Base-by-base conservation (phyloP, 352 stramenopile genomes). In the Peronospora tabacina region DNA sequence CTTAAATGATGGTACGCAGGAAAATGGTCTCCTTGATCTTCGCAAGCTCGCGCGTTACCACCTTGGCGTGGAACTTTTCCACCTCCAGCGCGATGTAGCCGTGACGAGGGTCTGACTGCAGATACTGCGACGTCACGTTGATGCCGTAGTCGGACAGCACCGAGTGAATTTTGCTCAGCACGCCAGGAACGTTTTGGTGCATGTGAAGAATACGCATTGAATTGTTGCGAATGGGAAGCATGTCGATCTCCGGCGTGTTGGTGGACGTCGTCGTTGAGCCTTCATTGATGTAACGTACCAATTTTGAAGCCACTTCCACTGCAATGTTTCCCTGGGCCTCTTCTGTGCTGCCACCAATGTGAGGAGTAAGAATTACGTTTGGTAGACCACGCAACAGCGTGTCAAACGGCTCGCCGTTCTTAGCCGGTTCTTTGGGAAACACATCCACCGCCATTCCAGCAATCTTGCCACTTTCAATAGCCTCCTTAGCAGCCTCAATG, bases 311-410 rank as follows among this genome's bases (percentile, higher is more conserved):
- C 24, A 91, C 80, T 58, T 91, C 80, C 20, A 87, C 76, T 9
- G 81, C 81, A 50, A 92, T 90, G 63, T 92, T 92, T 24, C 94
- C 90, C 74, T 98, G 92, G 1, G 95, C 93, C 66, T 98, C 95
- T 59, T 95, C 90, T 8, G 95, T 98, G 44, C 85, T 97, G 15
- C 93, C 95, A 40, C 95, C 95, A 55, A 98, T 93, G 61, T 98
- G 95, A 2, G 95, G 95, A 37, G 96, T 92, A 38, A 97, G 70
- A 46, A 98, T 93, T 42, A 96, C 75, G 60, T 97, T 98, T 16
- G 85, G 73, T 61, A 98, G 82, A 39, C 90, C 82, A 46, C 83
- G 90, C 46, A 98, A 70, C 6, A 75, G 73, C 41, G 77, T 95
- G 30, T 92, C 81, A 53, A 90, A 92, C 32, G 75, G 53, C 50